phyloP scores from a whole-genome alignment of 1,139 yeast species.

The Pichia sp. region DNA sequence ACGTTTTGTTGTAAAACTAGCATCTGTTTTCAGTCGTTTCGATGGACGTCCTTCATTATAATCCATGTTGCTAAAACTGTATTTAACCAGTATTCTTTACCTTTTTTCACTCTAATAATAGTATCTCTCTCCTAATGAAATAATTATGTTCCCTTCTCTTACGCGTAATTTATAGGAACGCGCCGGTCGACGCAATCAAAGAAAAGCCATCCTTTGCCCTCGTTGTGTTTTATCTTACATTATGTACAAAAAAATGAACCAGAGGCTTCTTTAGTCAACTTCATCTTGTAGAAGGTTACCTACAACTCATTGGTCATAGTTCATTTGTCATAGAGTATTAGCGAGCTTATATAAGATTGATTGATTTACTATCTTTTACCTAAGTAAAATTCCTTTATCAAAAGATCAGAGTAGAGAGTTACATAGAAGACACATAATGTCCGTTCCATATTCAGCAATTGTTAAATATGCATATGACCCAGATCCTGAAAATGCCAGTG shows the following conservation, averaged over 20 bases:
- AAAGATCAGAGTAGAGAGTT: background rate
- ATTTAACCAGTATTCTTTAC: background rate
- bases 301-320: background rate
- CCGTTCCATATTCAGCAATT: slow-evolving; percentile 25
- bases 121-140: background rate
- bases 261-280: too few species aligned
- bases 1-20: background rate
- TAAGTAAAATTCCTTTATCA: background rate
- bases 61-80: background rate
- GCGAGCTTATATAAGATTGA: background rate
- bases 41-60: slow-evolving; percentile 4
- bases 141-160: background rate
- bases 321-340: background rate
- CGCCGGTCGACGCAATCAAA: background rate
- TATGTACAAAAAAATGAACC: too few species aligned
- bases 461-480: slow-evolving; percentile 28
- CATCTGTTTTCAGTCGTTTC: background rate
- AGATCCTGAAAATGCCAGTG: slow-evolving; percentile 41
- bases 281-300: too few species aligned
- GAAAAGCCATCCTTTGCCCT: background rate
- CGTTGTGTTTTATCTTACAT: background rate
- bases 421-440: slow-evolving; percentile 1
- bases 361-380: background rate
- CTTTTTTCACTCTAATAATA: background rate
- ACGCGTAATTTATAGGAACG: background rate